Conservation (phyloP, 75 land plant genomes). For the Ceratopteris richardii region DNA sequence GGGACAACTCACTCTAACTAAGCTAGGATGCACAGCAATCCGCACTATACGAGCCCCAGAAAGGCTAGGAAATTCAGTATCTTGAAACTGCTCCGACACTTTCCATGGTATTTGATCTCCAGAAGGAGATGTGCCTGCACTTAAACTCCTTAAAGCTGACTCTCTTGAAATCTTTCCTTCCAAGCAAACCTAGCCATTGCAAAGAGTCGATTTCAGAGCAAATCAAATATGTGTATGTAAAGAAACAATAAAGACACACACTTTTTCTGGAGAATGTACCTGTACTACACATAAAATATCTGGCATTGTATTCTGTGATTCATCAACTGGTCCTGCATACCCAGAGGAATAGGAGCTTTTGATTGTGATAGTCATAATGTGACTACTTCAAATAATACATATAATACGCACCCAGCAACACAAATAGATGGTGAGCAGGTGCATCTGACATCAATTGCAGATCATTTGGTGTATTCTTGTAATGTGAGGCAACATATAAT, state of each 20-base stretch:
- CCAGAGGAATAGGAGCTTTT: too few species aligned
- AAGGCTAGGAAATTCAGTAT: constrained; percentile 82
- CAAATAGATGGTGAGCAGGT: constrained; percentile 96
- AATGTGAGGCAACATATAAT: constrained; percentile 95
- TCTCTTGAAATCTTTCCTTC: constrained; percentile 86
- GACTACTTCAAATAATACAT: too few species aligned
- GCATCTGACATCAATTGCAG: constrained; percentile 97
- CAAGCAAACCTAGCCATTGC: constrained; percentile 54
- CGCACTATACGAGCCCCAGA: constrained; percentile 98
- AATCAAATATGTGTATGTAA: too few species aligned
- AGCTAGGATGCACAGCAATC: constrained; percentile 92
- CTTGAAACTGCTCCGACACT: constrained; percentile 83
- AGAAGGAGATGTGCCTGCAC: constrained; percentile 67
- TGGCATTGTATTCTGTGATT: constrained; percentile 73
- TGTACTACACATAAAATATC: constrained; percentile 94
- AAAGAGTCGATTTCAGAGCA: too few species aligned
- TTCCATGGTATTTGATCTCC: constrained; percentile 99
- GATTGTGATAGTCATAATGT: too few species aligned
- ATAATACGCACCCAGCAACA: constrained; percentile 91
- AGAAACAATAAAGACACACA: background rate
- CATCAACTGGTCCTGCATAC: constrained; percentile 94
- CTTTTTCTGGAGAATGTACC: constrained; percentile 29
- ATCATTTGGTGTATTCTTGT: constrained; percentile 98
- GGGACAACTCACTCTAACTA: constrained; percentile 67
- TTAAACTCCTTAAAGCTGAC: constrained; percentile 77